Percentiles rank a stretch among this genome's conserved stretches.
Conservation (phyloP, 2,329 filamentous ascomycete species). For the Fusarium agapanthi region DNA sequence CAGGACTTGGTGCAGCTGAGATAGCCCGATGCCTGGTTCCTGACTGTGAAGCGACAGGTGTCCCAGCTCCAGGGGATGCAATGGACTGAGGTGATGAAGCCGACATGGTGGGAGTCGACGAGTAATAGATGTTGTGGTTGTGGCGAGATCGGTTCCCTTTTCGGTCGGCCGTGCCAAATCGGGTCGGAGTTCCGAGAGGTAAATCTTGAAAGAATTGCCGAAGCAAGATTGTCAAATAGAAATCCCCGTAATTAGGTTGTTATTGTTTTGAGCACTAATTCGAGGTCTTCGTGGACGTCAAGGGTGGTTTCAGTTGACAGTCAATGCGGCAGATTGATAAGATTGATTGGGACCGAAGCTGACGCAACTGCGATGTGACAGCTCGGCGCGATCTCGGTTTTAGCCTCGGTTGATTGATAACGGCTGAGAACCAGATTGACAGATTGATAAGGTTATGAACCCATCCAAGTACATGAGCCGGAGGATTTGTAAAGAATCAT, state of each 20-base stretch:
- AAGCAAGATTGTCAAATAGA: constrained; percentile 22
- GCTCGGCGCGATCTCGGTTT: constrained; percentile 30
- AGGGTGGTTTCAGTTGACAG: constrained; percentile 1
- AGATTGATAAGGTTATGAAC: constrained; percentile 13
- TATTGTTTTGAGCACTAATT: background rate
- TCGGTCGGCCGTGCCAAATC: constrained; percentile 30
- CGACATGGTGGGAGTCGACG: constrained; percentile 37
- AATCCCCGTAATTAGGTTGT: background rate
- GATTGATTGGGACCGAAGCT: constrained; percentile 22
- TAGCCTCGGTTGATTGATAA: constrained; percentile 20
- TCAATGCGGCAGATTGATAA: constrained; percentile 34
- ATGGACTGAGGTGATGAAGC: constrained; percentile 29
- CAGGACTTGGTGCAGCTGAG: constrained; percentile 35
- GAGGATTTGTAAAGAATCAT: constrained; percentile 1
- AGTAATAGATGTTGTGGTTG: constrained; percentile 22
- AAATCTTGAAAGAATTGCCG: background rate
- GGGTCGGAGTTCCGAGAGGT: constrained; percentile 43
- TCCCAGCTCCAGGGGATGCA: constrained; percentile 33
- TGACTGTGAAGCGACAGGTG: constrained; percentile 24
- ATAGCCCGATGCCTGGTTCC: constrained; percentile 36
- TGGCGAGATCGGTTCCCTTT: constrained; percentile 33
- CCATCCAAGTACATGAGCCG: constrained; percentile 16
- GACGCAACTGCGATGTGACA: constrained; percentile 20
- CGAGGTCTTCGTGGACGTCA: constrained; percentile 1
- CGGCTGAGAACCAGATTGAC: constrained; percentile 17